These are phyloP conservation scores for Discostella stelligera DNA, from an alignment of 352 stramenopile genomes.

Conservation along the genomic window DNA sequence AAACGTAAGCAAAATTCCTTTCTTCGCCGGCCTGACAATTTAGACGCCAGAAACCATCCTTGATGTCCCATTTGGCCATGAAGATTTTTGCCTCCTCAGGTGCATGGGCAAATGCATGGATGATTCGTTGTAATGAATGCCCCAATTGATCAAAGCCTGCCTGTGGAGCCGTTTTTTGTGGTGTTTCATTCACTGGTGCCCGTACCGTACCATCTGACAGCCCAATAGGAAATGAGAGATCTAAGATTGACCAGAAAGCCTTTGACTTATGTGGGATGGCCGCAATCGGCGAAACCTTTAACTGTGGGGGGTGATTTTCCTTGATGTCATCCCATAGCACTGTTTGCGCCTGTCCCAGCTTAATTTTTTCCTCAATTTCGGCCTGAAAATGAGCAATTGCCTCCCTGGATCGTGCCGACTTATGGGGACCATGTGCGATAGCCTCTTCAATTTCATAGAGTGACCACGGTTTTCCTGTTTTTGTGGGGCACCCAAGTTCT, in stretches of 20 bases:
- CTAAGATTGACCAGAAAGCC: conserved; percentile 24
- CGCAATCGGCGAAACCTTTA: conserved; percentile 31
- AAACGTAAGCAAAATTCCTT: neutral
- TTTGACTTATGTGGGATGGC: conserved; percentile 28
- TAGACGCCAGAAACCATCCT: neutral
- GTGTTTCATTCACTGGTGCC: conserved; percentile 13
- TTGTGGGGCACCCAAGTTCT: conserved; percentile 11
- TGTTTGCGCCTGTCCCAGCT: neutral
- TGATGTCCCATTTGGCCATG: too few relatives aligned
- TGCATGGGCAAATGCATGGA: conserved; percentile 4
- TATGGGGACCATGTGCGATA: conserved; percentile 4
- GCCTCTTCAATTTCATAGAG: conserved; percentile 15
- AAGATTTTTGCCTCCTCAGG: neutral
- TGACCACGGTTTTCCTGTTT: conserved; percentile 15
- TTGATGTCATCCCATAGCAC: conserved; percentile 28
- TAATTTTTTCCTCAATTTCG: conserved; percentile 11
- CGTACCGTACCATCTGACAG: neutral
- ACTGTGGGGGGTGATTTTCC: conserved; percentile 14
- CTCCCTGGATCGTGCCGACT: conserved; percentile 1
- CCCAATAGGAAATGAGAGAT: conserved; percentile 21
- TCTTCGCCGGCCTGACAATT: conserved; percentile 2
- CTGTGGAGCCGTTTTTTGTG: neutral
- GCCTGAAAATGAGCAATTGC: conserved; percentile 7
- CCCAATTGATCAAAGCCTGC: conserved; percentile 9
- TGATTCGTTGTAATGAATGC: neutral